These are phyloP conservation scores for Lasiodiplodia gonubiensis DNA, from an alignment of 2,329 filamentous ascomycete species.

Conservation along the genomic window DNA sequence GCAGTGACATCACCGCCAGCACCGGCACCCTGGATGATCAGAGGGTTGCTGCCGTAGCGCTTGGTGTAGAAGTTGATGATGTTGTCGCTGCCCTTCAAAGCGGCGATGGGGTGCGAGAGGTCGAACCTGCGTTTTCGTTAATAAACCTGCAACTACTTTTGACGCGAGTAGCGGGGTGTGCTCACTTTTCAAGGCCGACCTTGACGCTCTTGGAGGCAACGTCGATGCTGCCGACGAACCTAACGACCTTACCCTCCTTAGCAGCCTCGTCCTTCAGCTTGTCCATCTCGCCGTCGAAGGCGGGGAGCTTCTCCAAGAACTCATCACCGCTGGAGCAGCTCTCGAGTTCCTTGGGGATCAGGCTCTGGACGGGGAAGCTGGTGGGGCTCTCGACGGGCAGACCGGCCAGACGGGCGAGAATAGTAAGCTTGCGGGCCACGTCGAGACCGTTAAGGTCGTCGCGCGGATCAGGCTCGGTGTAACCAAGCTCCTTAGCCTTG, in stretches of 20 bases:
- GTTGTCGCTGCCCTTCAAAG: slow-evolving; percentile 96
- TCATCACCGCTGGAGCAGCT: slow-evolving; percentile 77
- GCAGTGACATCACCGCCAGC: slow-evolving; percentile 95
- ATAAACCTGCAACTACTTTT: not conserved
- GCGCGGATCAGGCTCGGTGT: slow-evolving; percentile 85
- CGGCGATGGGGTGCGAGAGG: slow-evolving; percentile 86
- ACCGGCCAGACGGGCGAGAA: slow-evolving; percentile 84
- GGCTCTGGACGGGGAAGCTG: slow-evolving; percentile 88
- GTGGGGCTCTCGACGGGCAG: slow-evolving; percentile 82
- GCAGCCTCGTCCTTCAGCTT: slow-evolving; percentile 83
- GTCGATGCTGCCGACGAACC: slow-evolving; percentile 94
- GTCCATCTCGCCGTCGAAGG: slow-evolving; percentile 91
- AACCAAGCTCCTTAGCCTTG: slow-evolving; percentile 90
- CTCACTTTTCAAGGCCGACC: slow-evolving; percentile 83
- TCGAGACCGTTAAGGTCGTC: slow-evolving; percentile 88
- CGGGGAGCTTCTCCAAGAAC: slow-evolving; percentile 79
- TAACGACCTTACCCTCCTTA: slow-evolving; percentile 85
- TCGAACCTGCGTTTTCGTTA: slow-evolving; percentile 56
- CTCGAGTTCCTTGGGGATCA: slow-evolving; percentile 89
- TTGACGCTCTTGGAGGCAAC: slow-evolving; percentile 80
- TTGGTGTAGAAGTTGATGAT: slow-evolving; percentile 99
- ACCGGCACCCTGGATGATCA: slow-evolving; percentile 91
- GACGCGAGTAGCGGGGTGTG: not conserved
- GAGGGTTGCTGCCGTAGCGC: slow-evolving; percentile 85
- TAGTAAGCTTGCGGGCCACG: slow-evolving; percentile 94